Evolutionary conservation across 257 asterid species (phyloP).

Genomic region (Solanum stenotomum): DNA sequence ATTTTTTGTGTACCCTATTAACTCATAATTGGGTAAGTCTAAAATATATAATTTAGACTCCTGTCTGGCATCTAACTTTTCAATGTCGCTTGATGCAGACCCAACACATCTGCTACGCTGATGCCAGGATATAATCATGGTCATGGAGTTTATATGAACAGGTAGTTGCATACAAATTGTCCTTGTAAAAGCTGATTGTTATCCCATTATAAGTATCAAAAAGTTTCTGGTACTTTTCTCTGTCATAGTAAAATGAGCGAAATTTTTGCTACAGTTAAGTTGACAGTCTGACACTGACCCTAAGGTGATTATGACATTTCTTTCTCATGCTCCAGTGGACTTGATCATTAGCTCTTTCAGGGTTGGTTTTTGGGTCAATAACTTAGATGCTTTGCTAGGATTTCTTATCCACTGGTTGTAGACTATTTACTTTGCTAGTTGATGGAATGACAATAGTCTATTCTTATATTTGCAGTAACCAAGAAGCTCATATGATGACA

Average conservation of each 20-base stretch:
- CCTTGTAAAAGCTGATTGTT: background rate
- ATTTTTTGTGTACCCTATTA: background rate
- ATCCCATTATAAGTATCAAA: background rate
- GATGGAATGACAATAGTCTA: background rate
- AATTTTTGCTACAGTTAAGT: background rate
- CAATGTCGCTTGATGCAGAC: constrained; percentile 28
- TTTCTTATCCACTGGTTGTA: background rate
- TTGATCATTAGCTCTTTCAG: background rate
- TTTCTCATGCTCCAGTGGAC: background rate
- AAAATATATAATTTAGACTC: background rate
- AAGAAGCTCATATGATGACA: constrained; percentile 30
- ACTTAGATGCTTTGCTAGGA: background rate
- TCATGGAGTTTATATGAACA: constrained; percentile 49
- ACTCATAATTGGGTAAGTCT: background rate
- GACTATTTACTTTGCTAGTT: background rate
- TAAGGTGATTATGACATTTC: background rate
- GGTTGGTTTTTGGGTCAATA: background rate
- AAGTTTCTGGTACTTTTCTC: background rate
- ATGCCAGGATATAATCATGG: constrained; percentile 56
- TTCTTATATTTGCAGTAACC: constrained; percentile 5
- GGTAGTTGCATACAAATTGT: constrained; percentile 22
- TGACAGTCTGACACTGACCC: background rate
- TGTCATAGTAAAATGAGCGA: background rate
- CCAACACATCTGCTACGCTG: constrained; percentile 34
- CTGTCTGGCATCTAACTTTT: background rate